These are phyloP conservation scores for Yamadazyma mexicana DNA, from an alignment of 1,139 yeast genomes.

Conservation along the genomic window DNA sequence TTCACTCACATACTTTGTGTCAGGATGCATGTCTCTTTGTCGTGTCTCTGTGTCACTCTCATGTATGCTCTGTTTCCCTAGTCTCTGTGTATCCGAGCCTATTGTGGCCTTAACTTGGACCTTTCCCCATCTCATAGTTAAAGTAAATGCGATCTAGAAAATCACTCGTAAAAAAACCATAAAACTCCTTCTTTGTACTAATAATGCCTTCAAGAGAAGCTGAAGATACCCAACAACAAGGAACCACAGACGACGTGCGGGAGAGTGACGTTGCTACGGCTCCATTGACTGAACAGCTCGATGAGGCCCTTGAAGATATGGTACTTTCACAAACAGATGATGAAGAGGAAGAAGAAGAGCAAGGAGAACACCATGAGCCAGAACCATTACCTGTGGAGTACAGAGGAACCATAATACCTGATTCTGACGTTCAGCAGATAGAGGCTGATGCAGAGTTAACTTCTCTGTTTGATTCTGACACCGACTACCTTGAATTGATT, in stretches of 20 bases:
- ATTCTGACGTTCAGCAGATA: conserved; percentile 44
- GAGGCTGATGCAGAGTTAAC: conserved; percentile 63
- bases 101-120: too few species aligned
- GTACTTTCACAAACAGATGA: conserved; percentile 21
- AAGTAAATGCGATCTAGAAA: background rate
- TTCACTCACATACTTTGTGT: too few species aligned
- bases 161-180: background rate
- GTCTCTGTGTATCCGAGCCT: too few species aligned
- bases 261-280: background rate
- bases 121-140: too few species aligned
- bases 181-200: too few species aligned
- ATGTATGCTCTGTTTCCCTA: background rate
- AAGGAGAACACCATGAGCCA: conserved; percentile 14
- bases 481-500: conserved; percentile 69
- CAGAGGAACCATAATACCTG: conserved; percentile 57
- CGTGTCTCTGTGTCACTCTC: background rate
- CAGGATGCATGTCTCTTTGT: background rate
- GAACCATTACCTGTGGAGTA: conserved; percentile 42
- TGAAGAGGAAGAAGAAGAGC: conserved; percentile 26
- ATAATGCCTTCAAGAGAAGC: too few species aligned
- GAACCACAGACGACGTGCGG: background rate
- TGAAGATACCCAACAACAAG: background rate
- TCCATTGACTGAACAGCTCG: conserved; percentile 1
- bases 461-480: conserved; percentile 58
- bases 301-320: conserved; percentile 8